Percentiles rank a stretch among this genome's conserved stretches.
These are phyloP conservation scores for Pelargonium australe DNA, from an alignment of 441 rosid species.

Conservation along the genomic window DNA sequence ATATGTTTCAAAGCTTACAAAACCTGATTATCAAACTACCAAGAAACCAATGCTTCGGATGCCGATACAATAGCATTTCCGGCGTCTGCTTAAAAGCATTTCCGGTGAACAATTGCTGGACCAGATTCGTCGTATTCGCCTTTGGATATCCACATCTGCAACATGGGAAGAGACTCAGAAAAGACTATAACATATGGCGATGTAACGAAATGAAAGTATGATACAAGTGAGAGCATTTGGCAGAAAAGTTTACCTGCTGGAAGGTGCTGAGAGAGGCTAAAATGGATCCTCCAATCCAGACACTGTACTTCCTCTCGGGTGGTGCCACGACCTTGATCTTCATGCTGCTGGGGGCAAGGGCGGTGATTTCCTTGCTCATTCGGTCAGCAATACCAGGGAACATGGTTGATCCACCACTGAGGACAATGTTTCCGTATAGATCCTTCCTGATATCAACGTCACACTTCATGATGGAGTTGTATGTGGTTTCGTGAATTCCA, in stretches of 20 bases:
- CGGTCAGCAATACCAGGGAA: background rate
- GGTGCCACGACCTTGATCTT: background rate
- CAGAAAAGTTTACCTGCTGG: background rate
- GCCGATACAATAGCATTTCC: no score
- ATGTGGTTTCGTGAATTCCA: background rate
- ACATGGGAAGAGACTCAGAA: background rate
- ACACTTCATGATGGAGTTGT: conserved; percentile 17
- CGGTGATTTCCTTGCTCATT: background rate
- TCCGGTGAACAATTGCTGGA: conserved; percentile 39
- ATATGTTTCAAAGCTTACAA: background rate
- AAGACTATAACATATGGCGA: no score
- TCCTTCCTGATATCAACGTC: conserved; percentile 22
- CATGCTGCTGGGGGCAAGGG: background rate
- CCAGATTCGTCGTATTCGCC: conserved; percentile 42
- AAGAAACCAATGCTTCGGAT: conserved; percentile 14
- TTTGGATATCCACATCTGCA: conserved; percentile 43
- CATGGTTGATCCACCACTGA: background rate
- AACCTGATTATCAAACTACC: background rate
- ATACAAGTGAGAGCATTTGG: no score
- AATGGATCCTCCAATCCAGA: background rate
- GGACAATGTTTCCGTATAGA: conserved; percentile 14
- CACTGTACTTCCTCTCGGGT: conserved; percentile 1
- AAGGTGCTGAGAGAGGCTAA: background rate
- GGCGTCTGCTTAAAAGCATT: conserved; percentile 26
- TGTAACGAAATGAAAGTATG: no score